Evolutionary conservation across 2,329 filamentous ascomycete genomes (phyloP).

Genomic region (Aspergillus novofumigatus): DNA sequence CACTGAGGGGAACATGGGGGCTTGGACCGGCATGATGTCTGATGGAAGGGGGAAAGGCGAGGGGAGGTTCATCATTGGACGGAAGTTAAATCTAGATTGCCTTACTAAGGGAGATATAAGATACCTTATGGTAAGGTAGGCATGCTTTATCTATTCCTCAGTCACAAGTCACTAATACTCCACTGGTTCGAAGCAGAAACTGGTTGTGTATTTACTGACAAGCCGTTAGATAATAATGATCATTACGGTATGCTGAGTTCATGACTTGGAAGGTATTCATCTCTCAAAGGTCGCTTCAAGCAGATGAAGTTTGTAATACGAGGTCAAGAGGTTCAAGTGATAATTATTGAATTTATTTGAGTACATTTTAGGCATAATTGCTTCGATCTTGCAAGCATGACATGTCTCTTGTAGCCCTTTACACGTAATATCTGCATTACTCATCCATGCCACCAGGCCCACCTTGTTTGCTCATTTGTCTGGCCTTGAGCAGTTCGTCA

Average conservation of each 20-base stretch:
- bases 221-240: neutral
- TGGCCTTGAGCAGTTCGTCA: constrained; percentile 94
- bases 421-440: constrained; percentile 27
- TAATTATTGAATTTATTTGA: constrained; percentile 11
- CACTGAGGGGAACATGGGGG: constrained; percentile 6
- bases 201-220: neutral
- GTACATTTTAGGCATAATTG: constrained; percentile 17
- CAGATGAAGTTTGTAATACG: neutral
- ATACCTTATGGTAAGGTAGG: neutral
- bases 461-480: constrained; percentile 70
- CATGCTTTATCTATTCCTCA: neutral
- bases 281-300: neutral
- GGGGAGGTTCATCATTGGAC: neutral
- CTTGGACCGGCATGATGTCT: constrained; percentile 8
- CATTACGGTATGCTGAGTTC: neutral
- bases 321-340: neutral
- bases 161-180: neutral
- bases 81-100: neutral
- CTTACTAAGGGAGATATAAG: neutral
- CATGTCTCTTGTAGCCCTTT: constrained; percentile 15
- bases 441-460: constrained; percentile 42
- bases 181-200: neutral
- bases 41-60: neutral
- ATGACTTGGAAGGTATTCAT: neutral
- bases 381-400: constrained; percentile 18